Conservation (phyloP, 805 yeast species). For the Metschnikowia koreensis region DNA sequence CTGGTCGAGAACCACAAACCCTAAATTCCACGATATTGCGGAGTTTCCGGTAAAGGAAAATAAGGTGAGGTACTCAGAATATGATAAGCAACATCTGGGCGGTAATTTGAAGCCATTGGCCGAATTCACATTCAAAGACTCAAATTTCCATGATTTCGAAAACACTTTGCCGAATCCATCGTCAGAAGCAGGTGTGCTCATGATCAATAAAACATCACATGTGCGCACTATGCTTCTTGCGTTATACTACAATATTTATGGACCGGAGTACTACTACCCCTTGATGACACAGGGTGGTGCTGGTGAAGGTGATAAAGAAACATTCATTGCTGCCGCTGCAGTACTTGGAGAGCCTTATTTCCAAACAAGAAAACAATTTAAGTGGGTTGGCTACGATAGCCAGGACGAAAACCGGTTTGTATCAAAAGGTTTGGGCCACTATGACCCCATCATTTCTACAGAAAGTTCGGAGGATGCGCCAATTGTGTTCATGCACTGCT, state of each 20-base stretch:
- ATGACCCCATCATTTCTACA: constrained; percentile 35
- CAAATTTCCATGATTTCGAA: constrained; percentile 57
- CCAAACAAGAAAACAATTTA: constrained; percentile 49
- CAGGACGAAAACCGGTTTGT: constrained; percentile 24
- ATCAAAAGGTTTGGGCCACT: constrained; percentile 33
- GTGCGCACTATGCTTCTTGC: constrained; percentile 56
- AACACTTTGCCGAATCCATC: constrained; percentile 67
- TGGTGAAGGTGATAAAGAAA: constrained; percentile 82
- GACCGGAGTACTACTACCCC: constrained; percentile 66
- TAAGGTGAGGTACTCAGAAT: constrained; percentile 32
- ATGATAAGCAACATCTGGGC: constrained; percentile 34
- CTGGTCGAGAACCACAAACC: constrained; percentile 68
- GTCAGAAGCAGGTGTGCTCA: constrained; percentile 67
- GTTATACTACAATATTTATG: constrained; percentile 61
- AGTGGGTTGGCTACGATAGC: constrained; percentile 39
- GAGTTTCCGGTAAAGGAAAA: constrained; percentile 31
- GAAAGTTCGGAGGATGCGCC: constrained; percentile 16
- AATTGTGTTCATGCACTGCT: constrained; percentile 53
- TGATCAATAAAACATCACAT: constrained; percentile 60
- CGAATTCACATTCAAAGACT: constrained; percentile 25
- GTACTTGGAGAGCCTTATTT: constrained; percentile 48
- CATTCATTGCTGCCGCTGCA: constrained; percentile 67
- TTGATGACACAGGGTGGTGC: constrained; percentile 69
- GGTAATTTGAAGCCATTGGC: constrained; percentile 23
- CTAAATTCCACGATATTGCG: constrained; percentile 56